These are phyloP conservation scores for Coemansia umbellata DNA, from an alignment of 192 early-diverging fungal species.

Conservation along the genomic window DNA sequence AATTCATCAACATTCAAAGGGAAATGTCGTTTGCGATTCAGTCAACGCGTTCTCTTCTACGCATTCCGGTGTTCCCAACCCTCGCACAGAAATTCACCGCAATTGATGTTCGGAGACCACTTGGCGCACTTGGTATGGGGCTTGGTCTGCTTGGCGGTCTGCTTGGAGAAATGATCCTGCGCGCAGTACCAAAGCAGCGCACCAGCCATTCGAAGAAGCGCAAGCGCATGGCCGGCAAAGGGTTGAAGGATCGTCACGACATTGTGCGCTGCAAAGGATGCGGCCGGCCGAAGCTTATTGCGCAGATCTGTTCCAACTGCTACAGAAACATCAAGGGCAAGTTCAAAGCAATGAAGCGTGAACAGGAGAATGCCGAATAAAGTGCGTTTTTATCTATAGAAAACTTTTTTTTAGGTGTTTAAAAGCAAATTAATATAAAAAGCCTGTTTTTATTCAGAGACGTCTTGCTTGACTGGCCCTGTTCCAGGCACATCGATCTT, in stretches of 20 bases:
- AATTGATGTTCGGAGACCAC: slow-evolving; percentile 11
- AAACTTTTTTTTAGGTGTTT: neutral
- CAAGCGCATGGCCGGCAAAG: slow-evolving; percentile 76
- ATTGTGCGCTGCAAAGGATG: slow-evolving; percentile 74
- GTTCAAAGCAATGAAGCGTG: slow-evolving; percentile 31
- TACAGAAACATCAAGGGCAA: slow-evolving; percentile 62
- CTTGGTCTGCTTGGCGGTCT: slow-evolving; percentile 45
- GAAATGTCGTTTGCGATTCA: slow-evolving; percentile 28
- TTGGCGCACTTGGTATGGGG: slow-evolving; percentile 16
- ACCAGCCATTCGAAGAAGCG: slow-evolving; percentile 90
- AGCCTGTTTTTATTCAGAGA: too few relatives aligned
- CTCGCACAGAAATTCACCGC: too few relatives aligned
- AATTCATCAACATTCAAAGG: neutral
- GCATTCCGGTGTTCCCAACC: too few relatives aligned
- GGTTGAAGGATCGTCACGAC: slow-evolving; percentile 66
- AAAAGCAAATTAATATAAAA: too few relatives aligned
- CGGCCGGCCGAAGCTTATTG: slow-evolving; percentile 64
- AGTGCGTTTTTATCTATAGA: neutral
- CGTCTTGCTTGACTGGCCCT: too few relatives aligned
- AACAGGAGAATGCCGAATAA: slow-evolving; percentile 5
- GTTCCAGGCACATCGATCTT: slow-evolving; percentile 52
- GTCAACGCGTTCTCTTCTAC: slow-evolving; percentile 16
- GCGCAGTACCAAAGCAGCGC: slow-evolving; percentile 89
- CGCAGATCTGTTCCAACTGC: slow-evolving; percentile 77
- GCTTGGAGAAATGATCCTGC: slow-evolving; percentile 59